Base-by-base conservation (phyloP, 805 yeast species). In the Saccharomyces eubayanus region DNA sequence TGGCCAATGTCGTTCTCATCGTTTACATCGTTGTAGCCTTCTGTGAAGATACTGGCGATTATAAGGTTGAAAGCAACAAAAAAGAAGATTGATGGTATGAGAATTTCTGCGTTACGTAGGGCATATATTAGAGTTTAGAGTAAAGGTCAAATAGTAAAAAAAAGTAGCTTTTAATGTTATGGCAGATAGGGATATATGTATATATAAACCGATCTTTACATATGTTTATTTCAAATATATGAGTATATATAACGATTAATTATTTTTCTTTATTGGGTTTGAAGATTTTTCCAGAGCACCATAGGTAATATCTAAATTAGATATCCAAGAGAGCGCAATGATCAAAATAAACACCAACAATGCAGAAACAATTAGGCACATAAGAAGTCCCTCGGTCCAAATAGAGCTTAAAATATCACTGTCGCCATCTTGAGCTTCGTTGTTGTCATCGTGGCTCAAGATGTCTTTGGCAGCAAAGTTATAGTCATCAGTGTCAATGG, bases 1-100 rank as follows among this genome's bases (percentile, higher is more conserved):
- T 80, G 53, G 94, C 94, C 28, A 87, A 87, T 63, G 70, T 83
- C 6, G 94, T 87, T 21, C 72, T 87, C 59, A 79, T 87, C 51
- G 87, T 86, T 0, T 87, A 85, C 63, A 82, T 87, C 31, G 74
- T 84, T 16, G 86, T 79, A 55, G 94, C 95, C 1, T 87, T 87
- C 69, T 77, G 77, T 24, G 95, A 87, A 65, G 85, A 84, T 51
- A 68, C 78, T 9, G 58, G 71, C 3, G 61, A 67, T 3, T 68
- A 68, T 46, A 64, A 63, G 12, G 59, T 66, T 5, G 71, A 64
- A 14, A 65, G 61, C 24, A 55, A 60, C 6, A 72, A 77, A 56
- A 74, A 75, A 57, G 71, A 74, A 49, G 74, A 75, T 6, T 61
- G 45, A 30, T 46, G 16, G 31, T 10, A 16, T 31, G 31, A n/a